Base-by-base conservation (phyloP, 768 basidiomycete genomes). In the Termitomyces sp. region DNA sequence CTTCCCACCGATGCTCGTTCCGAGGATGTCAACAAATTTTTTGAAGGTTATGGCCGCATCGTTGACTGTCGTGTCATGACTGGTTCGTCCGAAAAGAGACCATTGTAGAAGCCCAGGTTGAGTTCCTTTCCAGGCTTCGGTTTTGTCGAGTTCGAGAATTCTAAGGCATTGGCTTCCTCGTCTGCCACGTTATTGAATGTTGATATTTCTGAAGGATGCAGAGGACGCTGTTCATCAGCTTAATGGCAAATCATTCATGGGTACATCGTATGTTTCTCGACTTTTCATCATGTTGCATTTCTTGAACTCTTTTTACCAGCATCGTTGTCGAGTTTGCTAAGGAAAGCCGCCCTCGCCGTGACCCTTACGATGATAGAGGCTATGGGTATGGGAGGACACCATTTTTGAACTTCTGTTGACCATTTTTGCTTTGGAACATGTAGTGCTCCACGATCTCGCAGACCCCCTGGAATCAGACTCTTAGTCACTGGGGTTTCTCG, bases 301-400 rank as follows among this genome's bases (percentile, higher is more conserved):
- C 12, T 47, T 38, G 9, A 47, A 27, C 56, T 23, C 56, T 56
- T 21, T 59, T 40, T 44, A 41, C 5, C 54, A 97, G 95, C 68
- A 91, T 99, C 61, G 90, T 97, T 14, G 94, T 99, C 44, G 93
- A 99, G 70, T 94, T 94, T 67, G 94, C 96, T 8, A 95, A 96
- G 71, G 95, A 98, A 65, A 87, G 86, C 59, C 86, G 92, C 21
- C 89, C 89, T 54, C 87, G 91, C 62, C 83, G 92, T 54, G 92
- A 94, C 19, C 72, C 74, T 16, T 90, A 87, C 63, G 90, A 89
- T 31, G 76, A 78, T 37, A 71, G 82, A 65, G 73, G 75, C 57
- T 73, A 86, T 69, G 84, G 86, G 83, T 86, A 81, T 67, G 74
- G 57, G 44, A 56, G 60, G 51, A 45, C 23, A 19, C 21, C 4